These are phyloP conservation scores for Solanum clarkiae DNA, from an alignment of 257 asterid genomes.

Conservation along the genomic window DNA sequence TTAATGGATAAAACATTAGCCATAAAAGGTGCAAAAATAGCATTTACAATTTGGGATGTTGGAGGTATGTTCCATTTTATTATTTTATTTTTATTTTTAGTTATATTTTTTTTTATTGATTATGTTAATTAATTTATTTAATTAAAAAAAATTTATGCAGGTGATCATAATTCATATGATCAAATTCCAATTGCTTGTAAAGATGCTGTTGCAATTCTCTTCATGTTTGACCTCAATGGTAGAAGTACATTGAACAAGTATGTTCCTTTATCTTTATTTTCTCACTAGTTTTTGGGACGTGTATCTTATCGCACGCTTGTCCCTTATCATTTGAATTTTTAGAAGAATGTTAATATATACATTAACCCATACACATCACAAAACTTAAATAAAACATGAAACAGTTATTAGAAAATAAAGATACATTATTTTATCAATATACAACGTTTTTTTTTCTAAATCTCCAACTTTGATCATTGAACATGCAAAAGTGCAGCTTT, in stretches of 20 bases:
- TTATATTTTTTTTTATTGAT: not conserved
- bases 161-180: conserved; percentile 44
- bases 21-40: conserved; percentile 66
- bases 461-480: too few species aligned
- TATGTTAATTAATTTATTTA: not conserved
- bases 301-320: too few species aligned
- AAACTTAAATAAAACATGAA: too few species aligned
- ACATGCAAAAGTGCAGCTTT: too few species aligned
- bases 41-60: conserved; percentile 81
- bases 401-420: too few species aligned
- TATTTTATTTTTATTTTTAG: not conserved
- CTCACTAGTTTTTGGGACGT: too few species aligned
- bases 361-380: too few species aligned
- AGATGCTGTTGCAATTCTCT: conserved; percentile 74
- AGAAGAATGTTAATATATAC: too few species aligned
- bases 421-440: too few species aligned
- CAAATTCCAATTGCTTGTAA: conserved; percentile 84
- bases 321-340: too few species aligned
- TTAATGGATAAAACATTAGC: conserved; percentile 54
- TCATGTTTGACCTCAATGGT: conserved; percentile 86
- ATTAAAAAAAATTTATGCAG: conserved; percentile 6
- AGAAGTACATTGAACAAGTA: conserved; percentile 65
- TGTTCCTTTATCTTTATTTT: not conserved
- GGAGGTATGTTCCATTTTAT: conserved; percentile 31
- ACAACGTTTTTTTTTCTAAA: too few species aligned